Base-by-base conservation (phyloP, 1,284 basidiomycete genomes). In the Pterulicium gracile region DNA sequence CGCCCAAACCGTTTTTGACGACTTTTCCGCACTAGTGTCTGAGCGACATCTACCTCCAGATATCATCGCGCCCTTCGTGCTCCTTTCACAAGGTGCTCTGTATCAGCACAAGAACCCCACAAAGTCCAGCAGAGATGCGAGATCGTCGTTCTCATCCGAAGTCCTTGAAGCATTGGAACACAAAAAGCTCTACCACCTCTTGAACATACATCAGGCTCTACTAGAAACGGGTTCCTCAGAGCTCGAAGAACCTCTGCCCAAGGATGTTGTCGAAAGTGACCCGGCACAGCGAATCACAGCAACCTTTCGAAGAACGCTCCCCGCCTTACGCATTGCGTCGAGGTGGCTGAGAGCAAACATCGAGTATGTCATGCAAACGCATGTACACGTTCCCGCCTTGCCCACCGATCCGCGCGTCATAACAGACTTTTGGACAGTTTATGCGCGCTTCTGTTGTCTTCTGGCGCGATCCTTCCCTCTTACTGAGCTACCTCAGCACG, bases 341-440 rank as follows among this genome's bases (percentile, higher is more conserved):
- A 95, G 94, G 61, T 98, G 95, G 95, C 62, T 95, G 20, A 74
- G 79, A 39, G 78, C 78, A 3, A 90, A 97, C 60, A 63, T 82
- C 50, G 78, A 80, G 49, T 91, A 92, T 55, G 62, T 94, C 5
- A 57, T 67, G 42, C 69, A 72, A 46, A 65, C 65, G 43, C 61
- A 61, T 23, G 65, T 63, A 1, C 59, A 56, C 10, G 47, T 53
- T 5, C 52, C 58, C 10, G 48, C 59, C 12, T 40, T 32, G n/a
- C 58, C 59, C 34, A 51, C 57, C 13, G 51, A 53, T 5, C 52
- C 51, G 27, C 39, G 7, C 19, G 18, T 54, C 13, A 64, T 76
- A 1, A 56, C 66, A 18, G 63, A 65, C 18, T 91, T 96, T 61
- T 97, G 92, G 91, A 57, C 64, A 13, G 65, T 71, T 24, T 93